Conservation (phyloP, 1,284 basidiomycete species). For the Moniliella sp. region DNA sequence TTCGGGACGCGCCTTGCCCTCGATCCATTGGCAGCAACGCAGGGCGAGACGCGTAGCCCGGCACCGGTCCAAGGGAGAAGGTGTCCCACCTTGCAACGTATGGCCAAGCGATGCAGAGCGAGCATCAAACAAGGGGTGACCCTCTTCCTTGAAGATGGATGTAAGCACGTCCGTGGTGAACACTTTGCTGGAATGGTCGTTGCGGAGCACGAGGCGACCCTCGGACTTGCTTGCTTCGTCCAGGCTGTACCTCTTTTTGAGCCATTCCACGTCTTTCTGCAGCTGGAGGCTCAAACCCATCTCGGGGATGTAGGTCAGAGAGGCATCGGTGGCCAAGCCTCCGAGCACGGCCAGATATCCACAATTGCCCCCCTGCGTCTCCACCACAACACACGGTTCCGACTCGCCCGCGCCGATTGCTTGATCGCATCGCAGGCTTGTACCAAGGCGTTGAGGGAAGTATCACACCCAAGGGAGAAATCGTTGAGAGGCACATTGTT, state of each 20-base stretch:
- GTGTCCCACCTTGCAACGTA: conserved; percentile 80
- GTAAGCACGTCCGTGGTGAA: conserved; percentile 81
- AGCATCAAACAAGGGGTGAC: conserved; percentile 70
- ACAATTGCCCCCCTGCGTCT: conserved; percentile 88
- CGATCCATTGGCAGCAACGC: conserved; percentile 81
- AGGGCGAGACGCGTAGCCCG: conserved; percentile 71
- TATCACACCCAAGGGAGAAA: conserved; percentile 81
- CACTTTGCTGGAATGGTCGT: conserved; percentile 62
- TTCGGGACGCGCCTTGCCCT: no score
- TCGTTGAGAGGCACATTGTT: conserved; percentile 96
- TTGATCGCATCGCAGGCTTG: conserved; percentile 94
- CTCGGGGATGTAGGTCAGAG: conserved; percentile 83
- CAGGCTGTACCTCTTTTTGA: conserved; percentile 62
- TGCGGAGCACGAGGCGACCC: no score
- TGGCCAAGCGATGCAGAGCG: conserved; percentile 81
- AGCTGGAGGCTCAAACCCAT: conserved; percentile 62
- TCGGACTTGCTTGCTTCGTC: conserved; percentile 73
- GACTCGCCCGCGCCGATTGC: conserved; percentile 80
- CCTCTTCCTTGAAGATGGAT: conserved; percentile 83
- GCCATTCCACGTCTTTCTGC: conserved; percentile 63
- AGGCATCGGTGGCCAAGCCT: conserved; percentile 76
- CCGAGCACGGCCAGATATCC: conserved; percentile 89
- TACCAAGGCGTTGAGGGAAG: conserved; percentile 85
- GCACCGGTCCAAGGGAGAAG: conserved; percentile 76
- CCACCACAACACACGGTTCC: conserved; percentile 85